Evolutionary conservation across 441 rosid genomes (phyloP).

Genomic region (Euphorbia schlechtendalii): DNA sequence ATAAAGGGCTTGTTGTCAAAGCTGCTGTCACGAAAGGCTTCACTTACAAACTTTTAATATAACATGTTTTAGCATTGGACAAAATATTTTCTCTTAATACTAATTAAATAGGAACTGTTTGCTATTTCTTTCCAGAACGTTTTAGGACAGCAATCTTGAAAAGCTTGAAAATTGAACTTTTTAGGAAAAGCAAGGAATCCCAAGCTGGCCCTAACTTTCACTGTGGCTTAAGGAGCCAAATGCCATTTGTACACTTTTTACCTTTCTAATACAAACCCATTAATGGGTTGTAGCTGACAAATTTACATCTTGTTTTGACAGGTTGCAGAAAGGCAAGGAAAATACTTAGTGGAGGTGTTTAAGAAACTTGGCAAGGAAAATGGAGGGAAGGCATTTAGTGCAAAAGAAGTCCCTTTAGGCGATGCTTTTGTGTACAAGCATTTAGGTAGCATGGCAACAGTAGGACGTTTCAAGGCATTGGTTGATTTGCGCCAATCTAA

Average conservation of each 20-base stretch:
- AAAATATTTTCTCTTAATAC: too few species aligned
- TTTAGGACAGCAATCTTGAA: too few species aligned
- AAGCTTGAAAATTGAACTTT: too few species aligned
- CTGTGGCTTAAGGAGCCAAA: too few species aligned
- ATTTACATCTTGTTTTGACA: slow-evolving; percentile 19
- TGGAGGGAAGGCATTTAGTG: slow-evolving; percentile 57
- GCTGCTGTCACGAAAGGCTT: too few species aligned
- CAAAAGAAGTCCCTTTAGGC: slow-evolving; percentile 44
- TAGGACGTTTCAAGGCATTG: slow-evolving; percentile 80
- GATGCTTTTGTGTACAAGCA: slow-evolving; percentile 83
- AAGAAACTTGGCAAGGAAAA: slow-evolving; percentile 53
- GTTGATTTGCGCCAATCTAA: slow-evolving; percentile 84
- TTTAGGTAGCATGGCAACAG: slow-evolving; percentile 90
- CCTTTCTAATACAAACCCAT: not conserved
- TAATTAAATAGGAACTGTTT: too few species aligned
- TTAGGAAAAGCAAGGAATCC: too few species aligned
- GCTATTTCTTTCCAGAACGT: too few species aligned
- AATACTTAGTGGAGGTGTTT: slow-evolving; percentile 55
- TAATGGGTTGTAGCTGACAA: not conserved
- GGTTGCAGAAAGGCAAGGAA: slow-evolving; percentile 96
- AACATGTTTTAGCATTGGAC: too few species aligned
- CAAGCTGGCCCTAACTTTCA: too few species aligned
- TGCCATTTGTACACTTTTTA: not conserved
- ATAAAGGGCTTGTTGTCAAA: too few species aligned
- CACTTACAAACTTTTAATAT: too few species aligned